Conservation (phyloP, 345 rosid genomes). For the Moringa oleifera region DNA sequence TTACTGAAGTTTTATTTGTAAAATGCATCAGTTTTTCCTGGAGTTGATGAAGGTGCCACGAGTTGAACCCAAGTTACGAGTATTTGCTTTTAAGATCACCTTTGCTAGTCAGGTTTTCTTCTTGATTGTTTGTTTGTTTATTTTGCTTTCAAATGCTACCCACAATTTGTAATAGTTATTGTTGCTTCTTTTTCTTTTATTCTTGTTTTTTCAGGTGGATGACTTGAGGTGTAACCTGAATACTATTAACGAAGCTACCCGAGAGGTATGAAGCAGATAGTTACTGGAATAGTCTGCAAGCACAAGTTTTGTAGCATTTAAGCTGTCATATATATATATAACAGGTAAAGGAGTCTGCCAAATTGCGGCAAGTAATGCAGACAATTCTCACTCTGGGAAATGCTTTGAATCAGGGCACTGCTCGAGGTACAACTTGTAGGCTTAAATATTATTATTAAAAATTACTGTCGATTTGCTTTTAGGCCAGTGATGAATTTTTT, state of each 20-base stretch:
- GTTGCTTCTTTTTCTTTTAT: not conserved
- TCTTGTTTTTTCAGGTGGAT: slow-evolving; percentile 51
- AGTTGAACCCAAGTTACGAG: slow-evolving; percentile 89
- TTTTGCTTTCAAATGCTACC: not conserved
- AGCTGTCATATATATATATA: slow-evolving; percentile 13
- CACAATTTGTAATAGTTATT: slow-evolving; percentile 8
- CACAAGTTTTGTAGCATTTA: slow-evolving; percentile 16
- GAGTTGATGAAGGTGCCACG: slow-evolving; percentile 97
- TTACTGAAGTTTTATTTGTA: slow-evolving; percentile 20
- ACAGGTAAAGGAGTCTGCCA: slow-evolving; percentile 90
- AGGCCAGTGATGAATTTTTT: not conserved
- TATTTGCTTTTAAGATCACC: slow-evolving; percentile 88
- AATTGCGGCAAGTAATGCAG: slow-evolving; percentile 97
- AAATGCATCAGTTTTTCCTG: slow-evolving; percentile 70
- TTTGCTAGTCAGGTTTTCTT: slow-evolving; percentile 76
- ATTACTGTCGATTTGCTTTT: slow-evolving; percentile 2
- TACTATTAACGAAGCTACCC: slow-evolving; percentile 59
- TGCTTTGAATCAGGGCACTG: slow-evolving; percentile 98
- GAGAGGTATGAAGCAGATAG: slow-evolving; percentile 55
- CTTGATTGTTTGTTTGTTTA: slow-evolving; percentile 11
- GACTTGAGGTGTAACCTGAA: slow-evolving; percentile 68
- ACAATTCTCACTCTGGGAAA: slow-evolving; percentile 93
- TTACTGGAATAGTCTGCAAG: slow-evolving; percentile 8
- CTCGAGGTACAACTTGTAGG: slow-evolving; percentile 54
- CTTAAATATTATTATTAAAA: slow-evolving; percentile 1